Evolutionary conservation across 2,329 filamentous ascomycete species (phyloP).

Genomic region (Talaromyces sp.): DNA sequence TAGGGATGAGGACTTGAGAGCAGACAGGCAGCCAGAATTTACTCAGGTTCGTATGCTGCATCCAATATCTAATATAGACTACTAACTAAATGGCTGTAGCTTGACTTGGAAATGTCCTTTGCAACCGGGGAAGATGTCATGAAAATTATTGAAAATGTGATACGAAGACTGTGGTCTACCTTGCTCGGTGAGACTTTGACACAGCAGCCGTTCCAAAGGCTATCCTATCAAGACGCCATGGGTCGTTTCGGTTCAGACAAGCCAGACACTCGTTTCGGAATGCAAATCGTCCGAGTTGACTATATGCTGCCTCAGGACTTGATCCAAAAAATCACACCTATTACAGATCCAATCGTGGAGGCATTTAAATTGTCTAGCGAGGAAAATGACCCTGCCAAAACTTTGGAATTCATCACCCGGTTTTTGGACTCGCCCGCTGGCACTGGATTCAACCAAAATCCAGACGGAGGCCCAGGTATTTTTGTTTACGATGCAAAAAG

Average conservation of each 20-base stretch:
- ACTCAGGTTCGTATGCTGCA: slow-evolving; percentile 59
- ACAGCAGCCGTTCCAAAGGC: slow-evolving; percentile 47
- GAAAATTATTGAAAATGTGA: slow-evolving; percentile 45
- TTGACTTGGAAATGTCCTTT: slow-evolving; percentile 94
- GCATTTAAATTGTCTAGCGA: slow-evolving; percentile 57
- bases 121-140: slow-evolving; percentile 67
- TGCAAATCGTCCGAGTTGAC: slow-evolving; percentile 61
- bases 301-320: slow-evolving; percentile 59
- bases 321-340: slow-evolving; percentile 65
- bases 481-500: slow-evolving; percentile 68
- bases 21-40: slow-evolving; percentile 93
- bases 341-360: slow-evolving; percentile 67
- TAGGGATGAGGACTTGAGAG: slow-evolving; percentile 85
- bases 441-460: slow-evolving; percentile 58
- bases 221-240: slow-evolving; percentile 76
- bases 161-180: slow-evolving; percentile 50
- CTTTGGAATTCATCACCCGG: slow-evolving; percentile 55
- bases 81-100: slow-evolving; percentile 38
- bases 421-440: slow-evolving; percentile 65
- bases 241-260: slow-evolving; percentile 80
- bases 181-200: slow-evolving; percentile 42
- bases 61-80: neutral
- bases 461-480: slow-evolving; percentile 72
- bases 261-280: slow-evolving; percentile 74
- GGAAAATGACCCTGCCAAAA: slow-evolving; percentile 46